Base-by-base conservation (phyloP, 371 early-diverging fungal species). In the Ecytonucleospora hepatopenaei region DNA sequence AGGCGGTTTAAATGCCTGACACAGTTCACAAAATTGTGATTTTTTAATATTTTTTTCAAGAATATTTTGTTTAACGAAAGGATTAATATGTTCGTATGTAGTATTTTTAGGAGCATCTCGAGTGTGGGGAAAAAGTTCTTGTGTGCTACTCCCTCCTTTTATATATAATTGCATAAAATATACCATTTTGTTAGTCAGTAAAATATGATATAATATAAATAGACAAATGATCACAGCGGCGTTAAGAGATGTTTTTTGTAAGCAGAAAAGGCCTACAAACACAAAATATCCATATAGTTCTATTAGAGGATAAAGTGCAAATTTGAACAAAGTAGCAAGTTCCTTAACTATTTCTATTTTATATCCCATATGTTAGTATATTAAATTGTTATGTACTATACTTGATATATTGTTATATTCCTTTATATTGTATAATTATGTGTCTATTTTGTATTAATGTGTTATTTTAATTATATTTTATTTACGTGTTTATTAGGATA, bases 1-100 rank as follows among this genome's bases (percentile, higher is more conserved):
- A 30, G 72, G 71, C 15, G 82, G 82, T 61, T 82, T 81, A 54
- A 78, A 78, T 16, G 75, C 79, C 5, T 74, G 67, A 59, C 82
- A 82, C 16, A 67, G 71, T n/a, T 54, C 28, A 58, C 82, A 82
- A 26, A 66, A 58, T 34, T 67, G 68, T 46, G 78, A 19, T 23
- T 51, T 65, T 51, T 62, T 35, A 15, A 67, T 24, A 47, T 55
- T 64, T n/a, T 68, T 65, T 33, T 53, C 49, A 31, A 58, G 35
- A 3, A 79, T 59, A 16, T 70, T 47, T 34, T 74, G 68, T 49
- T 65, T 63, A 24, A 75, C 56, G 69, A 79, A 79, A n/a, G 73
- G 74, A 35, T 79, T 79, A 15, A 74, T 40, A 57, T 70, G 55
- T 21, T 48, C 33, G 1, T 70, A 33, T 30, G 47, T 46, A 16